Evolutionary conservation across 345 rosid genomes (phyloP), one percentile per base, ranked within the genome.

Genomic region (Nasturtium officinale): DNA sequence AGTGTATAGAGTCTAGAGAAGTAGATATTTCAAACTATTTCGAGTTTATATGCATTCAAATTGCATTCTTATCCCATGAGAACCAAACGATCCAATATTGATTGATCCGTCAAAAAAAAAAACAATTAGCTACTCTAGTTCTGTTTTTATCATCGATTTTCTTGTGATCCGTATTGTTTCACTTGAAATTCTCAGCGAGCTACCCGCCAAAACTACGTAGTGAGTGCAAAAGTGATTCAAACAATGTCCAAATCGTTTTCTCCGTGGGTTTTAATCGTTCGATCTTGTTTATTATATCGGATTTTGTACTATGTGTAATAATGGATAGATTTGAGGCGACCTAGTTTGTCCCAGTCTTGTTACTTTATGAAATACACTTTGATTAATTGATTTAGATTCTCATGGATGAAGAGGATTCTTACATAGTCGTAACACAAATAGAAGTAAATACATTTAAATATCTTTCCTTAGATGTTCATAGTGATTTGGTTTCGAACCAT

Each of bases 401-500:
- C 47, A 46, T 20, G 37, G 20, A 61, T 28, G 53, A 26, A 46
- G 48, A 71, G 5, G 13, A 50, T 58, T 77, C 72, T 38, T 65
- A 71, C 77, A 77, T 51, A 58, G 13, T 65, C 30, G 26, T 74
- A 51, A 52, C 68, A 58, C 40, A 71, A 71, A 65, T 32, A 71
- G 7, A 77, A 51, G 60, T 23, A 48, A 65, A 58, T 32, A 77
- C 68, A 77, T 30, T n/a, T 20, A 28, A 17, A 71, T 71, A 35
- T 47, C 9, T 58, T 71, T n/a, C 33, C 32, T 63, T 70, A 46
- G 61, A 63, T 69, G 5, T n/a, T 68, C 70, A 46, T 55, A 43
- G 71, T 25, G 20, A 62, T 8, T 28, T 60, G 66, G 35, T 68
- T 61, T 67, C 30, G 48, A 61, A 67, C 38, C 79, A 42, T 61